Evolutionary conservation across 164 flowering plant species (phyloP).

Genomic region (Hamamelis virginiana): DNA sequence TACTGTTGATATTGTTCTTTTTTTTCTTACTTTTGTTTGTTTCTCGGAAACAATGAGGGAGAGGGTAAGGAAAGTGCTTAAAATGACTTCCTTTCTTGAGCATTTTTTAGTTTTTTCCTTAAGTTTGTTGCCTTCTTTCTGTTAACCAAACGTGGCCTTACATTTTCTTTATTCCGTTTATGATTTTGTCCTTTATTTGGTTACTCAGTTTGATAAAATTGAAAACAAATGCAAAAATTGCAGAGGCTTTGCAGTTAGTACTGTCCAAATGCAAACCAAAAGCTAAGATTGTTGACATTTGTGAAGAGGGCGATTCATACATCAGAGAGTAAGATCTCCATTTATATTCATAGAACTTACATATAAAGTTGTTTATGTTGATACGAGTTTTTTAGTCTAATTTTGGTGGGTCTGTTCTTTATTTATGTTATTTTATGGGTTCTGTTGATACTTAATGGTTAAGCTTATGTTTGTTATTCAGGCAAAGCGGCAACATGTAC

Average conservation of each 20-base stretch:
- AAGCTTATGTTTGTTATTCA: constrained; percentile 15
- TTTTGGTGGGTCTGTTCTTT: too few species aligned
- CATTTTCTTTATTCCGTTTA: too few species aligned
- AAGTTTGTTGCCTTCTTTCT: too few species aligned
- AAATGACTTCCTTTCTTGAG: too few species aligned
- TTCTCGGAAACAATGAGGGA: not conserved
- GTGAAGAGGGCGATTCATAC: constrained; percentile 83
- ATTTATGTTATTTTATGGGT: not conserved
- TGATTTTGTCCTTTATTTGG: too few species aligned
- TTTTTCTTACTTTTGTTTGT: not conserved
- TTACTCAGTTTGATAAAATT: not conserved
- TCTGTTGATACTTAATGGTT: not conserved
- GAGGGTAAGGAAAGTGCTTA: too few species aligned
- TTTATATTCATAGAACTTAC: too few species aligned
- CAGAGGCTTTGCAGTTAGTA: constrained; percentile 90
- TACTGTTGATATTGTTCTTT: not conserved
- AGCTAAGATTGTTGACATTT: constrained; percentile 78
- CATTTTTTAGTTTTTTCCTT: too few species aligned
- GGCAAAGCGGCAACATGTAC: constrained; percentile 88
- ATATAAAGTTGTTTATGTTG: not conserved
- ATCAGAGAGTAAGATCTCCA: constrained; percentile 69
- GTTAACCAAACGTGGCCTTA: too few species aligned
- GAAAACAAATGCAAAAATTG: constrained; percentile 11
- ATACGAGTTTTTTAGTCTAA: not conserved
- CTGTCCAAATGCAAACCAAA: constrained; percentile 79